Evolutionary conservation across 768 basidiomycete species (phyloP).

Genomic region (Kwoniella sp.): DNA sequence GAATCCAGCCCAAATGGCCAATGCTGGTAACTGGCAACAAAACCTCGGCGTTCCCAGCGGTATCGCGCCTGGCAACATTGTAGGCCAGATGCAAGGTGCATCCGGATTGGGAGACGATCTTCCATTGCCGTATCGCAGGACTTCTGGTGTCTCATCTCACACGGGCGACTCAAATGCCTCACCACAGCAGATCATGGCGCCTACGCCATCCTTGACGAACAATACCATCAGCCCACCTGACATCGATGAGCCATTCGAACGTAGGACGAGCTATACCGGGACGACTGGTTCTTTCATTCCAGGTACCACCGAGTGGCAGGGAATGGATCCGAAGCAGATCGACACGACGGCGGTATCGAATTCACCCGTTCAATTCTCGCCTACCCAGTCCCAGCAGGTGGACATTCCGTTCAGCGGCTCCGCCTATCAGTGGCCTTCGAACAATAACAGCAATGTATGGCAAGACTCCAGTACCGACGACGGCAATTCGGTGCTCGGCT

Average conservation of each 20-base stretch:
- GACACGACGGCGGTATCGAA: constrained; percentile 8
- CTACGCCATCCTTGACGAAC: constrained; percentile 44
- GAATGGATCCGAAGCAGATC: constrained; percentile 1
- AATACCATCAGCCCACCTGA: constrained; percentile 38
- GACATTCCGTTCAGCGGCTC: constrained; percentile 1
- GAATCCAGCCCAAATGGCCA: not conserved
- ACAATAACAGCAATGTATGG: constrained; percentile 14
- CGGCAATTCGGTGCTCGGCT: constrained; percentile 9
- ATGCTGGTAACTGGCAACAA: not conserved
- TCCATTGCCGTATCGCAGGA: not conserved
- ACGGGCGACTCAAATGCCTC: constrained; percentile 7
- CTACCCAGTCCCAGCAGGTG: constrained; percentile 5
- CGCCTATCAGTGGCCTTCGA: constrained; percentile 8
- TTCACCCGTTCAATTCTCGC: constrained; percentile 7
- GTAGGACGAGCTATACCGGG: constrained; percentile 19
- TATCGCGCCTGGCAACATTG: constrained; percentile 7
- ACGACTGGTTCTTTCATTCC: constrained; percentile 4
- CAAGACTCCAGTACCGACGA: constrained; percentile 23
- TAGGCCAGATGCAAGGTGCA: constrained; percentile 7
- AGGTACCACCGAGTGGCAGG: constrained; percentile 9
- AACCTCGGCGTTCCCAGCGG: not conserved
- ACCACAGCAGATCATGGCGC: constrained; percentile 20
- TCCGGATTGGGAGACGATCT: not conserved
- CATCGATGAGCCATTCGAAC: constrained; percentile 34
- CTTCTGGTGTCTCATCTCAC: not conserved